phyloP scores from a whole-genome alignment of 768 basidiomycete species.

The Pilatotrama ljubarskyi region DNA sequence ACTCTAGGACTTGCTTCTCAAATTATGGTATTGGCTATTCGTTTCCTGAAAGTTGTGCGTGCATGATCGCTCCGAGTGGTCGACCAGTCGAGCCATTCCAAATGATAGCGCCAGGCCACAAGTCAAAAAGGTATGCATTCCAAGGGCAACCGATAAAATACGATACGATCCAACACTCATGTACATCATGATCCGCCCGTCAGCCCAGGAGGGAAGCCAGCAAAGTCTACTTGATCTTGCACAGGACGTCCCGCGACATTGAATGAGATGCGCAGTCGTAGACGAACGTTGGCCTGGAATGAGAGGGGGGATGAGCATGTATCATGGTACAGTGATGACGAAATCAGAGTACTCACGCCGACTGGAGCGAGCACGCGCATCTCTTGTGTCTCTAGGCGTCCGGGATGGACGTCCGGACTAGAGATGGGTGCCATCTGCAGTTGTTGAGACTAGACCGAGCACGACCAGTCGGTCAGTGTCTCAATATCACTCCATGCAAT shows the following conservation, averaged over 20 bases:
- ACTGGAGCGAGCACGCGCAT: conserved; percentile 88
- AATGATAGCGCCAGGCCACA: conserved; percentile 3
- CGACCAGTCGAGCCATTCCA: conserved; percentile 11
- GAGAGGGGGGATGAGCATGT: background rate
- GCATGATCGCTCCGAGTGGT: no score
- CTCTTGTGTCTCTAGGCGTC: conserved; percentile 88
- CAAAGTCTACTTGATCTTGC: conserved; percentile 94
- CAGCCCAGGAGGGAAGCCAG: conserved; percentile 80
- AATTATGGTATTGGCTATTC: background rate
- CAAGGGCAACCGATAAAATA: conserved; percentile 1
- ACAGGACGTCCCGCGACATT: conserved; percentile 63
- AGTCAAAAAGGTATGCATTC: conserved; percentile 11
- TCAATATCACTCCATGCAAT: background rate
- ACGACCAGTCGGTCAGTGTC: background rate
- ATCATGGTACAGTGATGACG: background rate
- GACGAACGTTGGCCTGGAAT: conserved; percentile 71
- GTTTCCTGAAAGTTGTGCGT: no score
- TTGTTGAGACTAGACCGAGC: conserved; percentile 75
- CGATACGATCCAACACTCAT: background rate
- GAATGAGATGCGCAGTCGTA: conserved; percentile 85
- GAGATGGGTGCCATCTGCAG: conserved; percentile 99
- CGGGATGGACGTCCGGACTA: conserved; percentile 73
- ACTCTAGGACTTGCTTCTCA: background rate
- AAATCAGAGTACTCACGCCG: conserved; percentile 58
- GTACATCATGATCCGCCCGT: conserved; percentile 45